Conservation (phyloP, 345 rosid genomes). For the Salix brachista region DNA sequence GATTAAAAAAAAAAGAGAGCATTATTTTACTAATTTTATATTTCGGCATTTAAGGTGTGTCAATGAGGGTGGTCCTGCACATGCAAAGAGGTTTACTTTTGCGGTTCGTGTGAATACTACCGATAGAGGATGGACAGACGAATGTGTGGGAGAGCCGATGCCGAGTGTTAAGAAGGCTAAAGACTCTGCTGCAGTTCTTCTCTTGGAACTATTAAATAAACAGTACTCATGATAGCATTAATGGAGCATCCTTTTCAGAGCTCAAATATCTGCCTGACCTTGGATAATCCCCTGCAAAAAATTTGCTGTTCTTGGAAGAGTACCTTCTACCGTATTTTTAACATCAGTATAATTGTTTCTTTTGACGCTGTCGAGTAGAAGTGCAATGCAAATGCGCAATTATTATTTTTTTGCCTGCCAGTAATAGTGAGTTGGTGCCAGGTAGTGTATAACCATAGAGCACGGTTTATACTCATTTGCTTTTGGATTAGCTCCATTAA, state of each 20-base stretch:
- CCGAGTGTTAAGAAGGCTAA: conserved; percentile 98
- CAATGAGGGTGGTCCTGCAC: conserved; percentile 95
- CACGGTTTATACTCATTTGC: too few relatives aligned
- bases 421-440: too few relatives aligned
- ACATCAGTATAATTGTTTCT: too few relatives aligned
- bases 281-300: background rate
- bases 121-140: conserved; percentile 89
- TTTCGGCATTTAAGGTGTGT: conserved; percentile 53
- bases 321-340: background rate
- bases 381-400: too few relatives aligned
- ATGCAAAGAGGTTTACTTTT: conserved; percentile 86
- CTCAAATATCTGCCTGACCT: background rate
- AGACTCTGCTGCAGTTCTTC: conserved; percentile 89
- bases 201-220: conserved; percentile 65
- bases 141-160: conserved; percentile 95
- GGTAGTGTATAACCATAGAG: too few relatives aligned
- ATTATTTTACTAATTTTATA: background rate
- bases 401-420: too few relatives aligned
- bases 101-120: conserved; percentile 77
- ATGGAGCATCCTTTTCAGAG: background rate
- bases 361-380: too few relatives aligned
- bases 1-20: background rate
- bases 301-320: background rate
- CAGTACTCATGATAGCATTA: conserved; percentile 32
- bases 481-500: too few relatives aligned